Evolutionary conservation across 345 rosid species (phyloP).

Genomic region (Abelmoschus esculentus): DNA sequence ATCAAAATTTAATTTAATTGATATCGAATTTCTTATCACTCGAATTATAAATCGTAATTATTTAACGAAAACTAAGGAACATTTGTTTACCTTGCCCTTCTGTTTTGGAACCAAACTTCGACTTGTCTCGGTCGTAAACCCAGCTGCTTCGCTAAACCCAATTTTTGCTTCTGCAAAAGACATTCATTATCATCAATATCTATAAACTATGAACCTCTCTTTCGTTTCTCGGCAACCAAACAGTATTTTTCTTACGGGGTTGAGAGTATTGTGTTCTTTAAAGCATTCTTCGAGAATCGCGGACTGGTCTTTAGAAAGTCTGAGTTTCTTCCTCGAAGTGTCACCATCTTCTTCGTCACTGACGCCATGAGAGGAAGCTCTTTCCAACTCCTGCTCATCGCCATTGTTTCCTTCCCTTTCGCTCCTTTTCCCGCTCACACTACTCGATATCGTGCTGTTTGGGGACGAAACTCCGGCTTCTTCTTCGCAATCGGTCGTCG

Average conservation of each 20-base stretch:
- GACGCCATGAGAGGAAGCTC: slow-evolving; percentile 64
- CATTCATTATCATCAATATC: neutral
- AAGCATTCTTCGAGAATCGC: slow-evolving; percentile 90
- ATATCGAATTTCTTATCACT: no score
- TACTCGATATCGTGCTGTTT: slow-evolving; percentile 90
- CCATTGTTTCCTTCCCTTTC: slow-evolving; percentile 62
- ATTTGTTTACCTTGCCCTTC: slow-evolving; percentile 72
- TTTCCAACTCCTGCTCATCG: slow-evolving; percentile 42
- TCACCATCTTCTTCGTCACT: slow-evolving; percentile 96
- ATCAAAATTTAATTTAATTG: neutral
- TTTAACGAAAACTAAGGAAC: neutral
- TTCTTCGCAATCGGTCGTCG: slow-evolving; percentile 64
- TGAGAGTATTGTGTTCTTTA: slow-evolving; percentile 89
- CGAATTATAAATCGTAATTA: no score
- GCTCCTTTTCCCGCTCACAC: slow-evolving; percentile 81
- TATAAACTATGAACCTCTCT: neutral
- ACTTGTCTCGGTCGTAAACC: slow-evolving; percentile 85
- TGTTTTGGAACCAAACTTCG: slow-evolving; percentile 98
- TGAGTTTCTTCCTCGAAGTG: slow-evolving; percentile 80
- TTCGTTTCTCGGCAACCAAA: slow-evolving; percentile 7
- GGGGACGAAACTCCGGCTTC: slow-evolving; percentile 86
- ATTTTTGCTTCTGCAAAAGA: slow-evolving; percentile 67
- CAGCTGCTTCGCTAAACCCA: slow-evolving; percentile 79
- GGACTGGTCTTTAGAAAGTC: slow-evolving; percentile 90
- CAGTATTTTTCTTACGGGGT: slow-evolving; percentile 53